phyloP scores from a whole-genome alignment of 495 filamentous ascomycete species.

The Viridothelium virens region DNA sequence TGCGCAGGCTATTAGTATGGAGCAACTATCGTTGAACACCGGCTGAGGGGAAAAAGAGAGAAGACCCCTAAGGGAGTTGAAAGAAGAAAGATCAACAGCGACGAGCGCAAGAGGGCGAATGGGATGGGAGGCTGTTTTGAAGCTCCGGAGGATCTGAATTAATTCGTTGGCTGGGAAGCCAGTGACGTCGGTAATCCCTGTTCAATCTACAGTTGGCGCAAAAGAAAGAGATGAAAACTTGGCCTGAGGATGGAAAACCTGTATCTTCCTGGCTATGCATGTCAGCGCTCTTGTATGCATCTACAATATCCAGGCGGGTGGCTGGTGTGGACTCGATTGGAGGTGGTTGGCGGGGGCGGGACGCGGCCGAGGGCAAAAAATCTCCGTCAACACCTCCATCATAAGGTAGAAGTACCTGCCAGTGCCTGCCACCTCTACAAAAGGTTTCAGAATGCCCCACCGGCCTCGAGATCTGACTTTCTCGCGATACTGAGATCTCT shows the following conservation, averaged over 20 bases:
- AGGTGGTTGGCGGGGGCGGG: constrained; percentile 1
- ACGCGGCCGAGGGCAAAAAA: neutral
- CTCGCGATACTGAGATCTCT: neutral
- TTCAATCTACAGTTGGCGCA: neutral
- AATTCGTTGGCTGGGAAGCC: constrained; percentile 10
- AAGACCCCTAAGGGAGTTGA: neutral
- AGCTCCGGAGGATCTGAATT: neutral
- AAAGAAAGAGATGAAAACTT: constrained; percentile 2
- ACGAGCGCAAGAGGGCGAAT: neutral
- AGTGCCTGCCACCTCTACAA: neutral
- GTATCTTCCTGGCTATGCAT: neutral
- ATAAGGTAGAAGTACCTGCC: neutral
- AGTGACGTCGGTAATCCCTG: constrained; percentile 8
- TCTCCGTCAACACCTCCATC: neutral
- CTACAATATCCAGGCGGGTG: neutral
- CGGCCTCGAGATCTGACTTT: neutral
- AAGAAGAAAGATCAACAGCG: constrained; percentile 1
- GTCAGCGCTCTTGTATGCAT: constrained; percentile 3
- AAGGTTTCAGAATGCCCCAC: neutral
- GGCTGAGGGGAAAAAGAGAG: neutral
- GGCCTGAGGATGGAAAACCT: neutral
- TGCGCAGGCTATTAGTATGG: too few relatives aligned
- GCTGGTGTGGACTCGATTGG: neutral
- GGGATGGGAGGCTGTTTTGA: neutral
- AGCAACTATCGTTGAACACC: too few relatives aligned